phyloP scores from a whole-genome alignment of 177 flowering plant species.

The Vitis hybrid region DNA sequence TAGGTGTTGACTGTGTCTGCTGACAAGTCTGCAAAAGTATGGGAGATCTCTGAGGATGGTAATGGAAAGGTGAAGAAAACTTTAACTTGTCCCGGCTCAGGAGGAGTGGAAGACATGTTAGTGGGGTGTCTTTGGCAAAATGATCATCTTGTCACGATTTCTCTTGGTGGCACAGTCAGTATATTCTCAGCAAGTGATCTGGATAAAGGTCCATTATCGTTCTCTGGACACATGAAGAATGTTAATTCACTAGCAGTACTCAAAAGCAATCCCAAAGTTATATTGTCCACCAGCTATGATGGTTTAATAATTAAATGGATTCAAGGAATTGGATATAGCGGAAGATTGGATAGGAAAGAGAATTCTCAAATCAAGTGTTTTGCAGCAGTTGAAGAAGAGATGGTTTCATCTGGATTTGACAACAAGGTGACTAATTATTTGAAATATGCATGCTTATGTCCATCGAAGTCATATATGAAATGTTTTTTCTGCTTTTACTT shows the following conservation, averaged over 20 bases:
- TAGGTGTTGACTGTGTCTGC: constrained; percentile 95
- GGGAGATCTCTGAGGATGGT: constrained; percentile 82
- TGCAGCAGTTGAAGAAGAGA: constrained; percentile 70
- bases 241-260: constrained; percentile 61
- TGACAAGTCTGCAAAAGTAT: constrained; percentile 91
- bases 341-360: constrained; percentile 74
- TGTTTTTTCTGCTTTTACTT: background rate
- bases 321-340: constrained; percentile 78
- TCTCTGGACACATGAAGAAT: constrained; percentile 94
- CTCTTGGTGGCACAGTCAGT: constrained; percentile 86
- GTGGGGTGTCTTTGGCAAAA: constrained; percentile 98
- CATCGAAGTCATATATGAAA: background rate
- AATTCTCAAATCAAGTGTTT: constrained; percentile 82
- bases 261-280: constrained; percentile 45
- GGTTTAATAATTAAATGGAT: constrained; percentile 88
- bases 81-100: constrained; percentile 61
- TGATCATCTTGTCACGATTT: constrained; percentile 79
- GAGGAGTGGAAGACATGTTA: constrained; percentile 95
- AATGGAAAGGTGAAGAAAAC: constrained; percentile 74
- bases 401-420: constrained; percentile 80
- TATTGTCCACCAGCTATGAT: constrained; percentile 91
- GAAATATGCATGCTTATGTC: background rate
- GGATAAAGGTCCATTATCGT: constrained; percentile 57
- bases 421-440: constrained; percentile 60
- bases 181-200: constrained; percentile 81